Percentiles rank a stretch among this genome's conserved stretches.
phyloP scores from a whole-genome alignment of 768 basidiomycete genomes.

The Melanogaster broomeanus region DNA sequence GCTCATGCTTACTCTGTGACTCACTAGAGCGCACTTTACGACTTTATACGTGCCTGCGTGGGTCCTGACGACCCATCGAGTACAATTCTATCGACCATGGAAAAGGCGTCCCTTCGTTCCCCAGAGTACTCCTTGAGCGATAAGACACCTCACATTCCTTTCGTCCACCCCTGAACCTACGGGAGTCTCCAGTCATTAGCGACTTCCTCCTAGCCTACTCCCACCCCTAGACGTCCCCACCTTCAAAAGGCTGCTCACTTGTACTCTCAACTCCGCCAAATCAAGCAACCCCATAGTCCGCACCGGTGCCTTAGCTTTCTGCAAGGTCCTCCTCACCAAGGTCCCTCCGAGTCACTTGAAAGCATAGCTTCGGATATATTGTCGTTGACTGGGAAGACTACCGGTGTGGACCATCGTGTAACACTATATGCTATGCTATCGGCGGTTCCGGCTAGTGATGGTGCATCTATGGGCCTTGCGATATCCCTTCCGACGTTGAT shows the following conservation, averaged over 20 bases:
- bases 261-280: constrained; percentile 68
- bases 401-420: constrained; percentile 83
- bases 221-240: constrained; percentile 47
- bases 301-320: constrained; percentile 53
- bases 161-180: background rate
- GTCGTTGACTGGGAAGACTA: constrained; percentile 82
- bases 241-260: constrained; percentile 57
- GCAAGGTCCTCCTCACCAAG: constrained; percentile 46
- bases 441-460: constrained; percentile 46
- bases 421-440: constrained; percentile 80
- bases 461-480: constrained; percentile 47
- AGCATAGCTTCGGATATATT: constrained; percentile 65
- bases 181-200: constrained; percentile 45
- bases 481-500: constrained; percentile 46
- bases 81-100: constrained; percentile 67
- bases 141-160: constrained; percentile 31
- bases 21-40: constrained; percentile 53
- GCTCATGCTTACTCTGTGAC: constrained; percentile 10
- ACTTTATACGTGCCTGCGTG: constrained; percentile 60
- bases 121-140: constrained; percentile 76
- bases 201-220: constrained; percentile 59
- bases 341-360: constrained; percentile 40
- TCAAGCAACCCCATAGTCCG: constrained; percentile 70
- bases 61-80: constrained; percentile 50
- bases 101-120: constrained; percentile 78